phyloP scores from a whole-genome alignment of 176 grass and related monocot species.

The Raddia distichophylla region DNA sequence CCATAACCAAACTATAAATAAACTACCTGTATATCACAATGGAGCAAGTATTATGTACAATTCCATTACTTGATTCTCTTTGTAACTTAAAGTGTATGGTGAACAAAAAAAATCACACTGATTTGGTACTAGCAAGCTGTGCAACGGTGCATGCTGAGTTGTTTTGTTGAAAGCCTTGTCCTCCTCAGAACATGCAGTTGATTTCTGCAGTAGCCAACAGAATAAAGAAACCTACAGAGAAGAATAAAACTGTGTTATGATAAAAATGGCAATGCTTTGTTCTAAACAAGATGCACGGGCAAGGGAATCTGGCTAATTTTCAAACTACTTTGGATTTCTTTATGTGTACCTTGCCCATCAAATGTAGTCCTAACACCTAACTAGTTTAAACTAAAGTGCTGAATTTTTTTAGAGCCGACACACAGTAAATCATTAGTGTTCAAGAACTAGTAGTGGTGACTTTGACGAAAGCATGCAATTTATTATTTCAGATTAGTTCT shows the following conservation, averaged over 20 bases:
- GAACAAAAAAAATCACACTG: slow-evolving; percentile 34
- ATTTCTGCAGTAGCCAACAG: slow-evolving; percentile 37
- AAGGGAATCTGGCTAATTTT: slow-evolving; percentile 45
- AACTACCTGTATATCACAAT: slow-evolving; percentile 36
- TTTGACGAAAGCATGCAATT: background rate
- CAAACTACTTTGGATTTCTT: slow-evolving; percentile 35
- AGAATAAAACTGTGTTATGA: slow-evolving; percentile 1
- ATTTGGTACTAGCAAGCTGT: slow-evolving; percentile 32
- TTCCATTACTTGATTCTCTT: slow-evolving; percentile 34
- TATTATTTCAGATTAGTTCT: background rate
- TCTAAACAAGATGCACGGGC: slow-evolving; percentile 23
- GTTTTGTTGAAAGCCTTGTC: slow-evolving; percentile 41
- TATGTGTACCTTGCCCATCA: slow-evolving; percentile 30
- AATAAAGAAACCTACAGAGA: slow-evolving; percentile 40
- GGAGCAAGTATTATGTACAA: slow-evolving; percentile 55
- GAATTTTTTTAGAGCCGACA: slow-evolving; percentile 33
- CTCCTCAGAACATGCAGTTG: slow-evolving; percentile 31
- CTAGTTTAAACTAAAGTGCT: slow-evolving; percentile 34
- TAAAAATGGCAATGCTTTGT: slow-evolving; percentile 32
- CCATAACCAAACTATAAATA: background rate
- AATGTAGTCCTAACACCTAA: slow-evolving; percentile 37
- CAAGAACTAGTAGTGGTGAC: slow-evolving; percentile 15
- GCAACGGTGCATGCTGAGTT: background rate
- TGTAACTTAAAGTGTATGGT: slow-evolving; percentile 28
- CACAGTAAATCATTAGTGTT: slow-evolving; percentile 8